Conservation (phyloP, 208 protist species). For the Wallacemonas sp. region DNA sequence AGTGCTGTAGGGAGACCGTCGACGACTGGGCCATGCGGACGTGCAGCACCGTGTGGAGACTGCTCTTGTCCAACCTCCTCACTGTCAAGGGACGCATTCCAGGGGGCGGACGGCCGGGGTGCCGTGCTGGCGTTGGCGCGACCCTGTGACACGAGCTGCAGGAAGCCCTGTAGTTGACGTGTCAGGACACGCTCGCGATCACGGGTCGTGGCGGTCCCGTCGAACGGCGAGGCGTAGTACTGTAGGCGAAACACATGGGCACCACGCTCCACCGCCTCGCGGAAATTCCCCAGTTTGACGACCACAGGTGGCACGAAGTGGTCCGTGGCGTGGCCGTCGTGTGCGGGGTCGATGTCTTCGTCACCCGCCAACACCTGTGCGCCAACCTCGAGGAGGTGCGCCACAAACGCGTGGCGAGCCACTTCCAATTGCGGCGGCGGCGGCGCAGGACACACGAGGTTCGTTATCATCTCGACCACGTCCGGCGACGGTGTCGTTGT, state of each 20-base stretch:
- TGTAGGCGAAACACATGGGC: slow-evolving; percentile 24
- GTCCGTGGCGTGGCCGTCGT: not conserved
- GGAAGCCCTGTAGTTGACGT: not conserved
- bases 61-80: too few relatives aligned
- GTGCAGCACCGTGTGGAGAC: too few relatives aligned
- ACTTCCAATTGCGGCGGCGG: not conserved
- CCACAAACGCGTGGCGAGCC: not conserved
- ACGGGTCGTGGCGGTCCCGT: not conserved
- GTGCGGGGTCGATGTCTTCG: not conserved
- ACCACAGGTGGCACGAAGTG: slow-evolving; percentile 4
- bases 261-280: not conserved
- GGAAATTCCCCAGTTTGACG: slow-evolving; percentile 8
- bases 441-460: not conserved
- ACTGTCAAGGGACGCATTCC: too few relatives aligned
- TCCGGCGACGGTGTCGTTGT: too few relatives aligned
- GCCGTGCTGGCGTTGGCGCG: too few relatives aligned
- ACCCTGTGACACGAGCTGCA: not conserved
- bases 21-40: too few relatives aligned
- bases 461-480: too few relatives aligned
- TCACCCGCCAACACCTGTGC: not conserved
- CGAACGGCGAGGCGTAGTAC: slow-evolving; percentile 11
- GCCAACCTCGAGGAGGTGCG: not conserved
- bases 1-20: slow-evolving; percentile 13
- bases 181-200: not conserved
- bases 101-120: too few relatives aligned